Base-by-base conservation (phyloP, 1,284 basidiomycete species). In the Austroboletus novae-zelandiae region DNA sequence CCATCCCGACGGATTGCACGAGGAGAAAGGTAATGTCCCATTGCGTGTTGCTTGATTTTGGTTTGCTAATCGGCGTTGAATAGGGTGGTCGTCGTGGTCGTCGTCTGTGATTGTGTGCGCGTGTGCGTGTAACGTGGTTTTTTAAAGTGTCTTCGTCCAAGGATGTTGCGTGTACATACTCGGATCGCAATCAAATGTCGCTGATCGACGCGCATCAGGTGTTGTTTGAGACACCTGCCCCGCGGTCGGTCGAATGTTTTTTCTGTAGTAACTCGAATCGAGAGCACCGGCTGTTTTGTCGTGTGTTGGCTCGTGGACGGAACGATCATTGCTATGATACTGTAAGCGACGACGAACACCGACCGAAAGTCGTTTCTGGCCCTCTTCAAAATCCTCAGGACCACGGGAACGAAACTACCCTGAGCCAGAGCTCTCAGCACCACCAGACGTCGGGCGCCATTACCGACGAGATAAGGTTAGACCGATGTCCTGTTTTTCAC, bases 71-170 rank as follows among this genome's bases (percentile, higher is more conserved):
- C 23, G n/a, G 9, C 11, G 1, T 29, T 18, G 18, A n/a, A 43
- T 56, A 94, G 94, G 96, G 96, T 88, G 96, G 96, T 96, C 93
- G 96, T 66, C 94, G 96, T 80, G 96, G 96, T 94, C 92, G 95
- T 71, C 93, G 96, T 89, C 86, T 98, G 64, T 89, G 76, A 83
- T 27, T 76, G 57, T 54, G 41, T 48, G 52, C 45, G 47, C 29
- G 15, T 43, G 9, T 55, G 32, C 47, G 51, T 43, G 42, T 54
- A 37, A 43, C 40, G n/a, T 40, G 46, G 47, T 27, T 27, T 27
- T 27, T 5, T 48, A 55, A 64, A 52, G 44, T 45, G 46, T 53
- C 31, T 45, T 30, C 58, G 40, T 56, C 54, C 66, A 39, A 39
- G 9, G 18, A 25, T 62, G 60, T 62, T 59, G 60, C 69, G 65